phyloP scores from a whole-genome alignment of 768 basidiomycete species.

The Hortiboletus flavorubellus region DNA sequence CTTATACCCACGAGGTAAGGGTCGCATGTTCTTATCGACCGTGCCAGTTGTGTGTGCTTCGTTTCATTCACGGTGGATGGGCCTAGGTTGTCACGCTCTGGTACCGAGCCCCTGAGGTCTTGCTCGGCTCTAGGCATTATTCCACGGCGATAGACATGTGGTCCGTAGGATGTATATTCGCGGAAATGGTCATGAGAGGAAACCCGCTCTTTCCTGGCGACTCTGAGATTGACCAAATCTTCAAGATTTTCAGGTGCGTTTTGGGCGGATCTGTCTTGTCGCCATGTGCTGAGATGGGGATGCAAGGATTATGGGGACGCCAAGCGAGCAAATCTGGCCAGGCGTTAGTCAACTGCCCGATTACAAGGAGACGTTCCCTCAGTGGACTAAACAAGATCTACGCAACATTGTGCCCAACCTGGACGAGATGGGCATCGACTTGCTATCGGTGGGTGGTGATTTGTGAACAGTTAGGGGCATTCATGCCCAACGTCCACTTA shows the following conservation, averaged over 20 bases:
- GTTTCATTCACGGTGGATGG: slow-evolving; percentile 9
- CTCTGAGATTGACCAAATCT: slow-evolving; percentile 99
- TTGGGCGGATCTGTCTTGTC: not conserved
- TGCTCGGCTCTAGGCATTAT: slow-evolving; percentile 94
- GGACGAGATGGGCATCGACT: slow-evolving; percentile 75
- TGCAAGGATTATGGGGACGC: slow-evolving; percentile 87
- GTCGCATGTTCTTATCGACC: not conserved
- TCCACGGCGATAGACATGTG: slow-evolving; percentile 99
- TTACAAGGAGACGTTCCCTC: slow-evolving; percentile 96
- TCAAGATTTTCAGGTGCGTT: slow-evolving; percentile 92
- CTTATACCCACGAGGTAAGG: slow-evolving; percentile 96
- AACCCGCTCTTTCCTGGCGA: slow-evolving; percentile 95
- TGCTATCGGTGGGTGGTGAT: slow-evolving; percentile 56
- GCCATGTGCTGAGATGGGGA: not conserved
- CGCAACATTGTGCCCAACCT: slow-evolving; percentile 60
- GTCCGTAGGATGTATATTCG: slow-evolving; percentile 99
- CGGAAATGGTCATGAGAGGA: slow-evolving; percentile 95
- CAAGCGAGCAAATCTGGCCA: slow-evolving; percentile 88
- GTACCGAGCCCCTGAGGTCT: slow-evolving; percentile 98
- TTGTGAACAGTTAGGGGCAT: not conserved
- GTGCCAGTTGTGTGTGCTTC: not conserved
- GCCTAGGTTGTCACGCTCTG: slow-evolving; percentile 94
- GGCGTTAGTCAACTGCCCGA: slow-evolving; percentile 86
- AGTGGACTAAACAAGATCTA: slow-evolving; percentile 83
- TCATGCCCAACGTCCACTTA: slow-evolving; percentile 23